Conservation (phyloP, 176 grass and related monocot species). For the Poa annua region DNA sequence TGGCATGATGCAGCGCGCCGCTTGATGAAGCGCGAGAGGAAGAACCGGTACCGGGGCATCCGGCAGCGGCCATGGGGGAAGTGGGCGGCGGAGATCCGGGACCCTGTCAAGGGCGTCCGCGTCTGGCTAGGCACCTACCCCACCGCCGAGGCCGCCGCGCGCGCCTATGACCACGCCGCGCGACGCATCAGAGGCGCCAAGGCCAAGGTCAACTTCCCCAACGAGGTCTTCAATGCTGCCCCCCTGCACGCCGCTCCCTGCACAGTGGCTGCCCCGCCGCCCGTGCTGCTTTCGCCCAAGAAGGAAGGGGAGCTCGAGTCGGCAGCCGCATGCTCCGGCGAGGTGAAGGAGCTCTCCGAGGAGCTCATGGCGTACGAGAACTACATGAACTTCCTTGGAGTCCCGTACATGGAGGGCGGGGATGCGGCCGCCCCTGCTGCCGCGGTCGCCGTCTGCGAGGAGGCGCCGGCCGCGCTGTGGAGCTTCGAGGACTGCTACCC, state of each 20-base stretch:
- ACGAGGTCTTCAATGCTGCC: slow-evolving; percentile 6
- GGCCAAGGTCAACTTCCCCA: slow-evolving; percentile 97
- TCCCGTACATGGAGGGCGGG: slow-evolving; percentile 90
- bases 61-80: slow-evolving; percentile 90
- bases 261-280: background rate
- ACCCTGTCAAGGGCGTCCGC: slow-evolving; percentile 88
- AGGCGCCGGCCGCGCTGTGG: slow-evolving; percentile 49
- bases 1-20: slow-evolving; percentile 35
- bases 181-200: slow-evolving; percentile 86
- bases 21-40: slow-evolving; percentile 51
- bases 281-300: slow-evolving; percentile 37
- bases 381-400: slow-evolving; percentile 83
- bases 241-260: background rate
- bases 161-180: slow-evolving; percentile 87
- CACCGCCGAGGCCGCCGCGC: slow-evolving; percentile 80
- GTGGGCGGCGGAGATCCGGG: slow-evolving; percentile 93
- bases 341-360: slow-evolving; percentile 76
- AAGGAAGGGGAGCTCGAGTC: background rate
- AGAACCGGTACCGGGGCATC: slow-evolving; percentile 86
- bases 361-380: slow-evolving; percentile 89
- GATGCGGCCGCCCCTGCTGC: background rate
- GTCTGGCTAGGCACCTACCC: slow-evolving; percentile 96
- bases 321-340: slow-evolving; percentile 34
- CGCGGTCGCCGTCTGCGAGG: background rate
- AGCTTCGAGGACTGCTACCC: slow-evolving; percentile 65